phyloP scores from a whole-genome alignment of 305 asterid genomes.

The Solanum hybrid region DNA sequence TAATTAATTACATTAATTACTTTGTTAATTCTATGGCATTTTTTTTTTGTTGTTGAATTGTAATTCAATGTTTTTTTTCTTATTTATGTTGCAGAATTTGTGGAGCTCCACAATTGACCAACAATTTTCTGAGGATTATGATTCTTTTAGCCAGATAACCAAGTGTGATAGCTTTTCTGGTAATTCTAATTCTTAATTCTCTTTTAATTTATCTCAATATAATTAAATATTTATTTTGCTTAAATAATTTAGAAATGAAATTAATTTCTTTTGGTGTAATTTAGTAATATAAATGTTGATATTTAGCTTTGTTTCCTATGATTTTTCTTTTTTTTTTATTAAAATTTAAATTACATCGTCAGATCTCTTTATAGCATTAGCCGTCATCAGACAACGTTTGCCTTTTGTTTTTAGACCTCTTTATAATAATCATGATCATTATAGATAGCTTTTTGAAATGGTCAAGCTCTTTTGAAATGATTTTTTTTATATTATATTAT shows the following conservation, averaged over 20 bases:
- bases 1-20: not conserved
- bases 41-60: not conserved
- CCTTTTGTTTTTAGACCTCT: not conserved
- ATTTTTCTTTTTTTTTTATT: not conserved
- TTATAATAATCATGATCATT: not conserved
- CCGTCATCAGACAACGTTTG: not conserved
- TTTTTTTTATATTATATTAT: not conserved
- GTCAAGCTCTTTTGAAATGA: not conserved
- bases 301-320: not conserved
- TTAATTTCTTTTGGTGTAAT: not conserved
- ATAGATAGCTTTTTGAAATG: not conserved
- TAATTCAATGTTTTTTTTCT: not conserved
- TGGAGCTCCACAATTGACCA: slow-evolving; percentile 18
- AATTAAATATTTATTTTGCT: not conserved
- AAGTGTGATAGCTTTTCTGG: slow-evolving; percentile 42
- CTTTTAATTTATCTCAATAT: not conserved
- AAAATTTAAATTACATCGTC: not conserved
- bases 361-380: not conserved
- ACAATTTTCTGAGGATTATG: slow-evolving; percentile 29
- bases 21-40: not conserved
- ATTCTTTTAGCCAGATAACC: slow-evolving; percentile 24
- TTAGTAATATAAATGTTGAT: not conserved
- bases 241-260: not conserved
- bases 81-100: slow-evolving; percentile 26
- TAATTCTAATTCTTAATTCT: not conserved